Base-by-base conservation (phyloP, 192 early-diverging fungal genomes). In the Pilobolus umbonatus region DNA sequence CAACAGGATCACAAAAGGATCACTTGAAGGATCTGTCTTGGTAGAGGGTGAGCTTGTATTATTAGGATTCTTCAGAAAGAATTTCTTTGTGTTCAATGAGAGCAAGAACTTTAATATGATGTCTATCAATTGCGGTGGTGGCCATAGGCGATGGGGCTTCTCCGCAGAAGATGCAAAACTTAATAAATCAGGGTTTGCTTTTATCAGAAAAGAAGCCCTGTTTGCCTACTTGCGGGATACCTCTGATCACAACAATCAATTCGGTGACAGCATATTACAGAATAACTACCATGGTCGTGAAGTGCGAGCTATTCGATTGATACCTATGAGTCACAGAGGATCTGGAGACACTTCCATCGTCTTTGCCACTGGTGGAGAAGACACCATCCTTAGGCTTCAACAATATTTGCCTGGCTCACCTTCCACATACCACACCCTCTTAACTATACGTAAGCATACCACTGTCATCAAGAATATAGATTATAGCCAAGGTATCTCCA, bases 71-170 rank as follows among this genome's bases (percentile, higher is more conserved):
- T 87, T 81, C 61, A 71, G 85, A 25, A 87, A 87, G 48, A 68
- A 82, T 22, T 76, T 91, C 38, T 88, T 88, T 56, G 74, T 90
- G 0, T 75, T 81, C 45, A 90, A 94, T 58, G 79, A 83, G 46
- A 71, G 70, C 5, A 84, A 84, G 57, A 74, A 82, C 12, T 83
- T 78, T 60, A 78, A 87, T 67, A 75, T 83, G 45, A 70, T 87
- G 30, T 83, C 86, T 2, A 71, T 91, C 15, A 77, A 68, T 0
- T 90, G 90, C 68, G 89, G 89, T 29, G 90, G 86, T 39, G 88
- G 81, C 4, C 76, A 85, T 56, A 72, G 88, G 25, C 69, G 69
- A 17, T 94, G 90, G 90, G 81, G 85, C 30, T 80, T 92, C 39
- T 44, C 62, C 0, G 74, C 72, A 2, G 53, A 73, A 17, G 78